These are phyloP conservation scores for Podaxis sp. DNA, from an alignment of 768 basidiomycete species.

Conservation along the genomic window DNA sequence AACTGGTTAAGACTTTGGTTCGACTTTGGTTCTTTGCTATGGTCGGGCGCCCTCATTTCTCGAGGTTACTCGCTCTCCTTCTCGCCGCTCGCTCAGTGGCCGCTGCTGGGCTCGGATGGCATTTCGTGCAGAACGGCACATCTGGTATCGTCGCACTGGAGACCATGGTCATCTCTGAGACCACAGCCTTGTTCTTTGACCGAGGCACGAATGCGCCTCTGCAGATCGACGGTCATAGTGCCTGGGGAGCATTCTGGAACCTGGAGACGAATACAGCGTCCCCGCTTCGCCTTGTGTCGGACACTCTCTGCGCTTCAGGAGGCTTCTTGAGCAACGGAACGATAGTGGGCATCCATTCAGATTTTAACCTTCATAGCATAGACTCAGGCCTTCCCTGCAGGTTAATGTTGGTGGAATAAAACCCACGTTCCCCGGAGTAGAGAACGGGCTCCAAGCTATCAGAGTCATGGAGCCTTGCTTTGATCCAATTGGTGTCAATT, in stretches of 20 bases:
- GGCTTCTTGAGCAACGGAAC: constrained; percentile 43
- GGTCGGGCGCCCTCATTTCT: background rate
- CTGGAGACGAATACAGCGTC: constrained; percentile 37
- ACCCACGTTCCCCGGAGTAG: constrained; percentile 26
- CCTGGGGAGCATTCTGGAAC: constrained; percentile 47
- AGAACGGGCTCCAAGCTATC: constrained; percentile 35
- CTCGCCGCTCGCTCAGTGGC: background rate
- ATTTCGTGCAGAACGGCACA: constrained; percentile 30
- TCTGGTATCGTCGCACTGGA: constrained; percentile 30
- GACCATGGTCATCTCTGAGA: constrained; percentile 29
- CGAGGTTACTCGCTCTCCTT: background rate
- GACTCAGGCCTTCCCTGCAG: constrained; percentile 9
- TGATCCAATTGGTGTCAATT: constrained; percentile 27
- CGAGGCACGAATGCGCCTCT: constrained; percentile 38
- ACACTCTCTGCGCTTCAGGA: constrained; percentile 45
- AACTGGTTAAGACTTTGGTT: background rate
- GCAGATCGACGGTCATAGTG: constrained; percentile 39
- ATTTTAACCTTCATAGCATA: constrained; percentile 3
- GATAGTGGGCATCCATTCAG: constrained; percentile 24
- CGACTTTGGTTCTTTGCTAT: background rate
- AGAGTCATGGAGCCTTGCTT: constrained; percentile 40
- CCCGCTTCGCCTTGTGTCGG: constrained; percentile 32
- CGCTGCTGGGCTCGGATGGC: constrained; percentile 22
- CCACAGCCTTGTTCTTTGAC: constrained; percentile 29
- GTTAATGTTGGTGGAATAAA: constrained; percentile 32